Evolutionary conservation across 1,284 basidiomycete genomes (phyloP).

Genomic region (Ceratobasidium sp.): DNA sequence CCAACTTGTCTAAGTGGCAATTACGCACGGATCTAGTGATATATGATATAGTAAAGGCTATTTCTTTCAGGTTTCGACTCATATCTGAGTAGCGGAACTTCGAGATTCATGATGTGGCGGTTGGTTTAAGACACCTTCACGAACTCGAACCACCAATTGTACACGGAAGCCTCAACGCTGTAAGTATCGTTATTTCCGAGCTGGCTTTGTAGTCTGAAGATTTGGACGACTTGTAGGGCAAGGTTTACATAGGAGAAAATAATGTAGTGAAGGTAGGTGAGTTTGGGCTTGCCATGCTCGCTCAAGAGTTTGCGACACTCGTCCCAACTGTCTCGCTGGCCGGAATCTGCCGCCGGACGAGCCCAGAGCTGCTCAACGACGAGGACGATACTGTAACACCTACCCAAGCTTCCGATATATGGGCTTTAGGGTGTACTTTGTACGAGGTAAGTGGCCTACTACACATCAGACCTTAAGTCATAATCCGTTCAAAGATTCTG

Average conservation of each 20-base stretch:
- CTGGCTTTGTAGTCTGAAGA: neutral
- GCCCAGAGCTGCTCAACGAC: neutral
- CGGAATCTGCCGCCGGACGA: conserved; percentile 18
- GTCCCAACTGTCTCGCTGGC: neutral
- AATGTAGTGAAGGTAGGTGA: conserved; percentile 11
- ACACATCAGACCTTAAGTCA: no score
- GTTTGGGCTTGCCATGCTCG: conserved; percentile 18
- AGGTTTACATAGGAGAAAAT: neutral
- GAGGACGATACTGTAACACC: neutral
- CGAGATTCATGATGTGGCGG: neutral
- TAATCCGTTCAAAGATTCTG: neutral
- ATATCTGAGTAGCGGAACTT: neutral
- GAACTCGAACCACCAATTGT: conserved; percentile 13
- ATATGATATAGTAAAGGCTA: neutral
- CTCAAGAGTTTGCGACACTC: conserved; percentile 3
- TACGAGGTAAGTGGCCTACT: neutral
- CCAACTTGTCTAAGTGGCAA: neutral
- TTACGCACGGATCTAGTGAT: neutral
- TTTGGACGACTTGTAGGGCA: neutral
- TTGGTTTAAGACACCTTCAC: conserved; percentile 4
- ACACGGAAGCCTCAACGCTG: conserved; percentile 10
- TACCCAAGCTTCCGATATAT: neutral
- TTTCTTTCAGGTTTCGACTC: neutral
- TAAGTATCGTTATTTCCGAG: neutral
- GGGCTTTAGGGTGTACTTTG: neutral